A percentile compares a stretch with the other conserved stretches of the same genome.
These are phyloP conservation scores for Pascua guehoae DNA, from an alignment of 1,284 basidiomycete species.

Conservation along the genomic window DNA sequence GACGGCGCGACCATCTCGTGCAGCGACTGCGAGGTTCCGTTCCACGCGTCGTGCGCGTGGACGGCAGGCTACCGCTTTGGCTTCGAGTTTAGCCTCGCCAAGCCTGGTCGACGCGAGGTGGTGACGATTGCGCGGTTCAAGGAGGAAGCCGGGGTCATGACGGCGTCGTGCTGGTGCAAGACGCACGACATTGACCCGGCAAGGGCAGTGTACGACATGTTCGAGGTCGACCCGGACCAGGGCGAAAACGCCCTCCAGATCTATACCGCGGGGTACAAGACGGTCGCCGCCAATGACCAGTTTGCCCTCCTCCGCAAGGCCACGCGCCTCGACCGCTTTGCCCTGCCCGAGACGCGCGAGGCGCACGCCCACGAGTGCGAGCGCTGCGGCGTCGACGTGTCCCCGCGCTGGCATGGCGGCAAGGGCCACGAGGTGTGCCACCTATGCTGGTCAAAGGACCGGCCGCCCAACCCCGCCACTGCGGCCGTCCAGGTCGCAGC, in stretches of 20 bases:
- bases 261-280: conserved; percentile 78
- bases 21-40: conserved; percentile 71
- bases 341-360: conserved; percentile 6
- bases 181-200: conserved; percentile 62
- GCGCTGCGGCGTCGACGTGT: conserved; percentile 36
- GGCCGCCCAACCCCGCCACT: background rate
- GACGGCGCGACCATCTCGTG: conserved; percentile 82
- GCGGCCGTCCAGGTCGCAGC: background rate
- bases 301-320: conserved; percentile 83
- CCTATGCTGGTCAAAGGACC: conserved; percentile 16
- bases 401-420: conserved; percentile 38
- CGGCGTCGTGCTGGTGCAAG: conserved; percentile 73
- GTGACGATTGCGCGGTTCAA: conserved; percentile 74
- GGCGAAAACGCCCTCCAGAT: conserved; percentile 74
- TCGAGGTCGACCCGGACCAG: conserved; percentile 70
- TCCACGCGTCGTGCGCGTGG: conserved; percentile 90
- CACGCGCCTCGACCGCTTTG: conserved; percentile 66
- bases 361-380: conserved; percentile 19
- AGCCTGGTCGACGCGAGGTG: conserved; percentile 61
- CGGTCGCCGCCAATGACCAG: conserved; percentile 59
- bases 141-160: conserved; percentile 78
- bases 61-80: conserved; percentile 74
- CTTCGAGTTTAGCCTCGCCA: conserved; percentile 82
- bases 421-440: conserved; percentile 13
- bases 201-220: conserved; percentile 71